Conservation (phyloP, 202 grass and related monocot genomes). For the Zoysia matrella region DNA sequence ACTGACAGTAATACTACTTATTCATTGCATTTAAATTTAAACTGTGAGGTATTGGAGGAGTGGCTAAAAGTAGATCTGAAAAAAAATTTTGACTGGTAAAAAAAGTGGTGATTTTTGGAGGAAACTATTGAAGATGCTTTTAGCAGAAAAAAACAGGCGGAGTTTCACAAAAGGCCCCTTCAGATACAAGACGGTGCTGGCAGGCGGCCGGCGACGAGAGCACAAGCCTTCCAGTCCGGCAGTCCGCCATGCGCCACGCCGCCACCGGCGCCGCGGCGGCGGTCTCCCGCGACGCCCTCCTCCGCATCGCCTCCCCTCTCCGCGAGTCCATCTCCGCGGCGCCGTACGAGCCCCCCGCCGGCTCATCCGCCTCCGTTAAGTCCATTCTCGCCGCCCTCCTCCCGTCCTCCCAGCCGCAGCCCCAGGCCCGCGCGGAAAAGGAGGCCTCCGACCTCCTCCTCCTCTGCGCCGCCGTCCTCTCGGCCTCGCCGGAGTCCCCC, state of each 20-base stretch:
- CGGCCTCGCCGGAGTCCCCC: slow-evolving; percentile 49
- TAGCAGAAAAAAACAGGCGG: no score
- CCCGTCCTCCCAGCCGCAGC: neutral
- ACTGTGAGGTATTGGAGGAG: no score
- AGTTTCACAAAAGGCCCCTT: no score
- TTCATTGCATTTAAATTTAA: no score
- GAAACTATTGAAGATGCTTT: no score
- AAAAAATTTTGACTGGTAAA: no score
- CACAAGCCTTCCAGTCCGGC: neutral
- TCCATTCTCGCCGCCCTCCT: slow-evolving; percentile 70
- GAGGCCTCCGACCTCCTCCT: slow-evolving; percentile 61
- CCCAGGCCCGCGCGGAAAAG: neutral
- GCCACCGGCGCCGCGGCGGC: neutral
- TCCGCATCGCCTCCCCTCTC: slow-evolving; percentile 47
- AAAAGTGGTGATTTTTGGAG: no score
- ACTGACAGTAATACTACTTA: no score
- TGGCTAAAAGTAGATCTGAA: no score
- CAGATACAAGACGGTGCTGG: neutral
- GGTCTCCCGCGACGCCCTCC: slow-evolving; percentile 27
- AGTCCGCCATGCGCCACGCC: slow-evolving; percentile 22
- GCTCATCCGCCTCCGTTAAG: slow-evolving; percentile 72
- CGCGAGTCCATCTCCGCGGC: slow-evolving; percentile 54
- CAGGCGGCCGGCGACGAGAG: slow-evolving; percentile 21
- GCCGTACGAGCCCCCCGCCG: slow-evolving; percentile 59
- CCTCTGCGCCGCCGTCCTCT: slow-evolving; percentile 60